Evolutionary conservation across 176 grass and related monocot species (phyloP), one percentile per base, ranked within the genome.

Genomic region (Saccharum officinarum): DNA sequence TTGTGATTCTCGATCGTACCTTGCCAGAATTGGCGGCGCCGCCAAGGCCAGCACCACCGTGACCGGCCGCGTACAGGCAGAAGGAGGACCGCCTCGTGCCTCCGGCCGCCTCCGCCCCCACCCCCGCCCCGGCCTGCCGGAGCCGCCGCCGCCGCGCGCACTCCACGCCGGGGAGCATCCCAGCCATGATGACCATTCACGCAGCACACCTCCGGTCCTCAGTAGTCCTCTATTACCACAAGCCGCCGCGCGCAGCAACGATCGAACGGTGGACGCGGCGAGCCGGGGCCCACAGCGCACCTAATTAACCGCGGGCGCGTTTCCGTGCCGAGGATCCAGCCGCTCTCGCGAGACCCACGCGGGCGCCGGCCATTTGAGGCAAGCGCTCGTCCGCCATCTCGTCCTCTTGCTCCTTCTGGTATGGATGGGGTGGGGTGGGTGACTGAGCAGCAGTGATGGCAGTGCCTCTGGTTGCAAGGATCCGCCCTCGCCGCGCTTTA

Each of bases 151-250:
- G 84, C 77, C 95, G 90, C 31, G 92, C 90, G 65, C 88, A 92
- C 78, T 94, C 90, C 18, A 92, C 95, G 2, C 95, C 95, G 1
- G 95, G 90, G n/a, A 97, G 81, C 81, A 97, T 97, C 20, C 95
- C 92, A 33, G 92, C 95, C 90, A 97, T 93, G 81, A 83, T 78
- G 33, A 69, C 75, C 30, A 92, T 88, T 3, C 20, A 28, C 8
- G 18, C 15, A 11, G 8, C 36, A 13, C 46, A 3, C 46, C 28
- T 64, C 11, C 10, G 6, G 2, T 59, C 7, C 45, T 44, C 41
- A 5, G 9, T 44, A 4, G 12, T 15, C 45, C 45, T 12, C 42
- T 45, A 12, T 1, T 3, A 45, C 45, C 12, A 15, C 50, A 55
- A 8, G 50, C 12, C 28, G 12, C 28, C 14, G 12, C 30, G n/a